Evolutionary conservation across 2,329 filamentous ascomycete genomes (phyloP).

Genomic region (Lasiodiplodia gonubiensis): DNA sequence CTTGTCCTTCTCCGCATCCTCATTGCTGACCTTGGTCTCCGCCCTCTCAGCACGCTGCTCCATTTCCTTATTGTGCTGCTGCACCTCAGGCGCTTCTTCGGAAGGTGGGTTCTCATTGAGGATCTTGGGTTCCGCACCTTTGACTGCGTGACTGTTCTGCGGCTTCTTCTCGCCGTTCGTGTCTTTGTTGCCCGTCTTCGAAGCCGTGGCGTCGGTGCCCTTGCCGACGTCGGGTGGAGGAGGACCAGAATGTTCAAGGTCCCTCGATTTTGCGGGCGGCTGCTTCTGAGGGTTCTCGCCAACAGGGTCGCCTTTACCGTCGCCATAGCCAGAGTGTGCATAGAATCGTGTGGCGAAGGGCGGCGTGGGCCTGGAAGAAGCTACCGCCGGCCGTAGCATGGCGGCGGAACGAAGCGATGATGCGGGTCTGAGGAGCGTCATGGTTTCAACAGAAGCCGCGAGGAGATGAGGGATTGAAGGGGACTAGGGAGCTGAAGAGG

Average conservation of each 20-base stretch:
- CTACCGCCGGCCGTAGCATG: constrained; percentile 30
- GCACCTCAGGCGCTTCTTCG: constrained; percentile 42
- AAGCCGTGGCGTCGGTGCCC: constrained; percentile 38
- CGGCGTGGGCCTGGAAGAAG: constrained; percentile 35
- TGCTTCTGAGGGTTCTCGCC: constrained; percentile 52
- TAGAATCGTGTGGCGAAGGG: constrained; percentile 38
- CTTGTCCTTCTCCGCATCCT: constrained; percentile 49
- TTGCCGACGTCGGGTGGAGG: constrained; percentile 50
- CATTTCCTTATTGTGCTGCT: constrained; percentile 53
- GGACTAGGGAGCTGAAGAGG: background rate
- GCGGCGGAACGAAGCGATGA: constrained; percentile 37
- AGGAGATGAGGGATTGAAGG: background rate
- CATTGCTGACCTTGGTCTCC: constrained; percentile 44
- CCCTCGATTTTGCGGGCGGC: constrained; percentile 44
- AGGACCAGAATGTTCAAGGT: constrained; percentile 54
- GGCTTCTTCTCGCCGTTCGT: constrained; percentile 6
- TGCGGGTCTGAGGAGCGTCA: constrained; percentile 41
- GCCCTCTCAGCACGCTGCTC: constrained; percentile 50
- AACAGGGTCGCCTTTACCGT: constrained; percentile 49
- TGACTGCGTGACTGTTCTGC: constrained; percentile 31
- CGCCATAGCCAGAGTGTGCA: constrained; percentile 51
- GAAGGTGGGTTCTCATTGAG: constrained; percentile 40
- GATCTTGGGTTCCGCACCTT: constrained; percentile 53
- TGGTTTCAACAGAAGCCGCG: constrained; percentile 28
- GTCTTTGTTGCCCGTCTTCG: constrained; percentile 28